These are phyloP conservation scores for Mucor velutinosus DNA, from an alignment of 371 early-diverging fungal species.

Conservation along the genomic window DNA sequence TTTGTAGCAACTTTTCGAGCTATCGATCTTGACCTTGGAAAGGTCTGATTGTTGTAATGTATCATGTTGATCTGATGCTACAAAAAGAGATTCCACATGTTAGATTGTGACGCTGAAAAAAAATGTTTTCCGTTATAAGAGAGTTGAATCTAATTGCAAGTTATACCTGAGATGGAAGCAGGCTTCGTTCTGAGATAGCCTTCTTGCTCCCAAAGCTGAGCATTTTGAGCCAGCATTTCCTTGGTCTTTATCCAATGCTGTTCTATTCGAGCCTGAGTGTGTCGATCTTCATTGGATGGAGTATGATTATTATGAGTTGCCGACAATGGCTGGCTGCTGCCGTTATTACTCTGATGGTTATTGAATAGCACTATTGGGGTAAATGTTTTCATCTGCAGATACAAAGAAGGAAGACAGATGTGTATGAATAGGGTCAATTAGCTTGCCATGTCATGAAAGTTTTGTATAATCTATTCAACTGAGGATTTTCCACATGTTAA, in stretches of 20 bases:
- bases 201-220: constrained; percentile 37
- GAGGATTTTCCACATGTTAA: neutral
- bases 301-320: neutral
- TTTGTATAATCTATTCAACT: neutral
- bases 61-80: neutral
- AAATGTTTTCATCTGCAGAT: neutral
- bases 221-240: constrained; percentile 41
- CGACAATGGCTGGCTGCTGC: neutral
- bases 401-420: neutral
- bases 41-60: neutral
- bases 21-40: neutral
- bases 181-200: neutral
- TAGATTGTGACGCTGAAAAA: constrained; percentile 1
- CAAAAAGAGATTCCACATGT: neutral
- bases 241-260: constrained; percentile 32
- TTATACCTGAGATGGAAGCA: constrained; percentile 7
- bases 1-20: neutral
- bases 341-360: neutral
- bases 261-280: constrained; percentile 11
- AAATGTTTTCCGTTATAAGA: neutral
- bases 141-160: neutral
- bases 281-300: neutral
- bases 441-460: neutral
- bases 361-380: constrained; percentile 10
- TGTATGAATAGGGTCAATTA: neutral